These are phyloP conservation scores for Guadua angustifolia DNA, from an alignment of 176 grass and related monocot species.

Conservation along the genomic window DNA sequence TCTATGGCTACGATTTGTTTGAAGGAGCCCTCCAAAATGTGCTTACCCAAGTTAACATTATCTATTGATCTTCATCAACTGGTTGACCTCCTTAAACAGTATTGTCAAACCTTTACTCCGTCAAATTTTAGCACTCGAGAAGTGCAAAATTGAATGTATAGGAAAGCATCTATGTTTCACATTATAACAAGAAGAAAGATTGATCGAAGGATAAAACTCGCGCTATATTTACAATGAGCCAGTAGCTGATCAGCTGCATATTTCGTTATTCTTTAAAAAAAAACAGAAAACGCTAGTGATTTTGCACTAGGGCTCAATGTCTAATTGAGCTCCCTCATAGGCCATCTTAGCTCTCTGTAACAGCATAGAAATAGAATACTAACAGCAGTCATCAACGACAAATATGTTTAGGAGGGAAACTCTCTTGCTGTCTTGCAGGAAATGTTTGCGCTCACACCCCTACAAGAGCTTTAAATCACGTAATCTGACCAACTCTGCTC, in stretches of 20 bases:
- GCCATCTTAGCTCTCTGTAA: conserved; percentile 1
- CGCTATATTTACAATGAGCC: conserved; percentile 6
- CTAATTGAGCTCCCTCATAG: conserved; percentile 46
- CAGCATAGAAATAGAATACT: not conserved
- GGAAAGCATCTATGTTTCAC: not conserved
- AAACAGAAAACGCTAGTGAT: not conserved
- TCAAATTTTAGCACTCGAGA: not conserved
- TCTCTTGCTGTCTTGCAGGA: conserved; percentile 17
- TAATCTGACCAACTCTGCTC: conserved; percentile 64
- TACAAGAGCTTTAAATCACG: not conserved
- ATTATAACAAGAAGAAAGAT: not conserved
- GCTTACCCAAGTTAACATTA: not conserved
- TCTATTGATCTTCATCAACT: not conserved
- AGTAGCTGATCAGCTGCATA: not conserved
- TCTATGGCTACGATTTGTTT: not conserved
- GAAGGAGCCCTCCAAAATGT: not conserved
- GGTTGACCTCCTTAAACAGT: not conserved
- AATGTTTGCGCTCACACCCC: conserved; percentile 4
- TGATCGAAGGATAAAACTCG: not conserved
- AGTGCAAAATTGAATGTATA: not conserved
- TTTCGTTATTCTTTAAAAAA: conserved; percentile 22
- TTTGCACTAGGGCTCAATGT: conserved; percentile 48
- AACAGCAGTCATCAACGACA: conserved; percentile 6
- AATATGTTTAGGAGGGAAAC: conserved; percentile 26
- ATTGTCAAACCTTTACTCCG: not conserved